Percentiles rank a stretch among this genome's conserved stretches.
These are phyloP conservation scores for Fraxinus baroniana DNA, from an alignment of 305 asterid species.

Conservation along the genomic window DNA sequence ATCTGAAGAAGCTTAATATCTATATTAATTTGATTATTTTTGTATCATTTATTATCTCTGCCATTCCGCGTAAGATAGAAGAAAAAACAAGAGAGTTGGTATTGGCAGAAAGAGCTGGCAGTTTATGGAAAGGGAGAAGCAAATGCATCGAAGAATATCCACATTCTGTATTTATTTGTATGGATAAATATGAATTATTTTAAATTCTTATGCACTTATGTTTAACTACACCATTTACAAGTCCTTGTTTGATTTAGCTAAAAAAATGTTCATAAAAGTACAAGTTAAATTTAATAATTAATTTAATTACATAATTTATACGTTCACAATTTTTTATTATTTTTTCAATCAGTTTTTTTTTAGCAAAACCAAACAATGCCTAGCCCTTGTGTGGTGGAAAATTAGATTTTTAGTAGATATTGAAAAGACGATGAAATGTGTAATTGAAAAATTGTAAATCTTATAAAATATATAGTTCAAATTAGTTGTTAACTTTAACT, in stretches of 20 bases:
- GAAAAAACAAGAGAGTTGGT: slow-evolving; percentile 38
- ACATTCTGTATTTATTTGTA: background rate
- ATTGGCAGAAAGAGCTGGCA: slow-evolving; percentile 43
- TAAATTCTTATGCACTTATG: slow-evolving; percentile 7
- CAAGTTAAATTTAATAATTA: too few species aligned
- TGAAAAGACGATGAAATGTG: too few species aligned
- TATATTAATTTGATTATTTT: background rate
- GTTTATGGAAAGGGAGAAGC: slow-evolving; percentile 21
- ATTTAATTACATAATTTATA: too few species aligned
- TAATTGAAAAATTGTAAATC: too few species aligned
- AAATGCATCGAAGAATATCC: slow-evolving; percentile 29
- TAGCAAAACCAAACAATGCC: background rate
- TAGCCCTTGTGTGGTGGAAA: too few species aligned
- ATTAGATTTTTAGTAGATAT: too few species aligned
- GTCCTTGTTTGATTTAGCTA: background rate
- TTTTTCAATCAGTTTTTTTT: background rate
- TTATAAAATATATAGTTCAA: too few species aligned
- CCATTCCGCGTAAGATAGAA: slow-evolving; percentile 19
- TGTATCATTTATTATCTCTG: slow-evolving; percentile 29
- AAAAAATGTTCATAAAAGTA: too few species aligned
- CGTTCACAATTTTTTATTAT: too few species aligned
- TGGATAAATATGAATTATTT: slow-evolving; percentile 23
- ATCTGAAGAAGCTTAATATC: background rate
- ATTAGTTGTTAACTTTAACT: too few species aligned
- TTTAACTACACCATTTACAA: background rate